Evolutionary conservation across 331 rosid genomes (phyloP).

Genomic region (Ulmus americana): DNA sequence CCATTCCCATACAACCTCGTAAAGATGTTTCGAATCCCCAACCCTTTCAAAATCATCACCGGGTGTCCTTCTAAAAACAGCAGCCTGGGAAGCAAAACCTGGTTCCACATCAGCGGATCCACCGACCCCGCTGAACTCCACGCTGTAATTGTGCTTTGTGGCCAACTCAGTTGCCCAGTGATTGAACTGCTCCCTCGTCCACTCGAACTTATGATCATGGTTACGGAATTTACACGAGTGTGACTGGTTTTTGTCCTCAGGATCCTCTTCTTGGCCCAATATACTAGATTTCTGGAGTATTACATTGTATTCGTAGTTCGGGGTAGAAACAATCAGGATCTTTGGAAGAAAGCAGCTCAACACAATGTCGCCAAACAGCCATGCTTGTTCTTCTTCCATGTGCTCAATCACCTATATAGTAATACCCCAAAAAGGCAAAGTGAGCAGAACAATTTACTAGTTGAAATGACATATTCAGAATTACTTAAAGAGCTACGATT

Average conservation of each 20-base stretch:
- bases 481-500: too few relatives aligned
- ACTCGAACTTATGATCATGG: conserved; percentile 93
- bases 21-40: conserved; percentile 28
- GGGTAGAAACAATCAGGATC: conserved; percentile 86
- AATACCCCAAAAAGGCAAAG: background rate
- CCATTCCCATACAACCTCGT: conserved; percentile 61
- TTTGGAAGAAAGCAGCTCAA: conserved; percentile 57
- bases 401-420: conserved; percentile 79
- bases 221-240: conserved; percentile 77
- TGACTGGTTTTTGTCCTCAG: conserved; percentile 51
- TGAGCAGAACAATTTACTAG: too few relatives aligned
- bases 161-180: conserved; percentile 77
- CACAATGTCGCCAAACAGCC: conserved; percentile 64
- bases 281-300: conserved; percentile 62
- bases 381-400: conserved; percentile 92
- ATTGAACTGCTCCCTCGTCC: conserved; percentile 81
- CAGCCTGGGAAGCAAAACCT: conserved; percentile 96
- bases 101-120: conserved; percentile 74
- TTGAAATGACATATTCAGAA: too few relatives aligned
- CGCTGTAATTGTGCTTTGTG: conserved; percentile 56
- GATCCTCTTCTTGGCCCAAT: conserved; percentile 59
- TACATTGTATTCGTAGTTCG: conserved; percentile 89
- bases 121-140: conserved; percentile 85
- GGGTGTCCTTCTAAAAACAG: conserved; percentile 54
- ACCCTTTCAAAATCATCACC: conserved; percentile 12